A percentile compares a stretch with the other conserved stretches of the same genome.
Conservation (phyloP, 208 protist genomes). For the Trypanosoma platydactyli region DNA sequence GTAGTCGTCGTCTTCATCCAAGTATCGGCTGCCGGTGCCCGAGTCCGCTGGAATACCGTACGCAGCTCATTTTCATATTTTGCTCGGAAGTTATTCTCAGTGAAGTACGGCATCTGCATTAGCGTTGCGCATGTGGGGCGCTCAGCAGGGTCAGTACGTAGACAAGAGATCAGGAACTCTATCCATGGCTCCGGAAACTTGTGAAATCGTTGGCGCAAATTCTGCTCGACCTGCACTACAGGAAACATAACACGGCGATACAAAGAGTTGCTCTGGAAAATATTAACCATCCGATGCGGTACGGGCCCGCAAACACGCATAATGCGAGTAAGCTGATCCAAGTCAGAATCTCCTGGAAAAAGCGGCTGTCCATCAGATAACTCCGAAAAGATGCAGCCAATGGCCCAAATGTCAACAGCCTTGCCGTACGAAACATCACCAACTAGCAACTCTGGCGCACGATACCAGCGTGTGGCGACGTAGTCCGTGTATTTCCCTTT, state of each 20-base stretch:
- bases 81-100: constrained; percentile 64
- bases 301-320: constrained; percentile 79
- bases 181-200: constrained; percentile 62
- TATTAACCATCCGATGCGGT: constrained; percentile 66
- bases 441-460: constrained; percentile 92
- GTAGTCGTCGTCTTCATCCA: too few relatives aligned
- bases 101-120: constrained; percentile 87
- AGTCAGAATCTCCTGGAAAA: constrained; percentile 95
- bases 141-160: constrained; percentile 78
- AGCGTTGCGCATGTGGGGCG: constrained; percentile 76
- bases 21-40: constrained; percentile 1
- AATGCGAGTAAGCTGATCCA: constrained; percentile 96
- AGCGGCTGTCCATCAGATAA: constrained; percentile 92
- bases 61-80: constrained; percentile 85
- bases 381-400: constrained; percentile 95
- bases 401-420: constrained; percentile 92
- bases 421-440: constrained; percentile 87
- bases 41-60: constrained; percentile 32
- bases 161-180: constrained; percentile 76
- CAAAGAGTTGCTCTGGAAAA: constrained; percentile 85
- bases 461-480: constrained; percentile 96
- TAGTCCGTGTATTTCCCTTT: constrained; percentile 85
- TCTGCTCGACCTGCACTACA: constrained; percentile 40
- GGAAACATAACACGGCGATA: constrained; percentile 85
- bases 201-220: constrained; percentile 75